Base-by-base conservation (phyloP, 768 basidiomycete species). In the Tylopilus sp. region DNA sequence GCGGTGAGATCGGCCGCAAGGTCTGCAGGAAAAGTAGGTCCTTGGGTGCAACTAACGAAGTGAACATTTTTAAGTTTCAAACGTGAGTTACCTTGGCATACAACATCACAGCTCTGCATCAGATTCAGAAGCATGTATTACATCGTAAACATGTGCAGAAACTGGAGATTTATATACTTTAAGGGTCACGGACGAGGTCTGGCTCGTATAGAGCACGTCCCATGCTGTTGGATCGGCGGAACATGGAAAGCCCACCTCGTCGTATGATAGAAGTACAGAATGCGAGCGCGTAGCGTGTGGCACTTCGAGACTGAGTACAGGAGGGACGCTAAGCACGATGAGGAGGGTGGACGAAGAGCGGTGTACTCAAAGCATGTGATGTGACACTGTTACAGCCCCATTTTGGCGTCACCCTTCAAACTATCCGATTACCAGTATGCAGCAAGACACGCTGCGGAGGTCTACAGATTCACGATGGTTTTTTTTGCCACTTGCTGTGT, bases 11-110 rank as follows among this genome's bases (percentile, higher is more conserved):
- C n/a, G n/a, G n/a, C n/a, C n/a, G n/a, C n/a, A n/a, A n/a, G n/a
- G n/a, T n/a, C n/a, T n/a, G n/a, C n/a, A n/a, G n/a, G n/a, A n/a
- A n/a, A n/a, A n/a, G n/a, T n/a, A n/a, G n/a, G n/a, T n/a, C n/a
- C 22, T 82, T 76, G 45, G 95, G 97, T 22, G 81, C 65, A 17
- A 85, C 69, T 1, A 95, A 95, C 22, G 83, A 69, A 28, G 82
- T 68, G 79, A 87, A 95, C 46, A 80, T 66, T 73, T 95, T 97
- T 54, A 98, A 93, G 51, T 70, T 75, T 50, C 90, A 91, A 60
- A 92, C 83, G 69, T 93, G 91, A 47, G 93, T 92, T 69, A 97
- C 90, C 71, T 90, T 85, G 56, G 87, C 82, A 94, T 98, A 22
- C 22, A 26, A 13, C 18, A 28, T 35, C 15, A 30, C n/a, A 12